These are phyloP conservation scores for Botrytis sinoallii DNA, from an alignment of 2,329 filamentous ascomycete genomes.

Conservation along the genomic window DNA sequence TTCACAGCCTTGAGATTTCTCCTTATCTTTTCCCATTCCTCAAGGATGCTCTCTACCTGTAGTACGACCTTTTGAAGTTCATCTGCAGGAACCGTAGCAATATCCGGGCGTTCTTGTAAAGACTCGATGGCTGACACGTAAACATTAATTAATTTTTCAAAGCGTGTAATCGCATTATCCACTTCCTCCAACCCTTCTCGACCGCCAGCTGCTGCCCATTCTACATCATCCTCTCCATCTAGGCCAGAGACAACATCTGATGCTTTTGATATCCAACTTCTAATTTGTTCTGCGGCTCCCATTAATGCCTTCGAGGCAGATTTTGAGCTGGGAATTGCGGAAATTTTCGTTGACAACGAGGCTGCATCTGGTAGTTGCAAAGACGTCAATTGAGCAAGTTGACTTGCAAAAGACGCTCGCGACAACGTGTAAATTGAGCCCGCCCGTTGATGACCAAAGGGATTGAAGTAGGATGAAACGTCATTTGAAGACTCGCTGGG, in stretches of 20 bases:
- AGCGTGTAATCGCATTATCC: conserved; percentile 72
- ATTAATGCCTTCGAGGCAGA: conserved; percentile 80
- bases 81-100: conserved; percentile 64
- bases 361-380: conserved; percentile 84
- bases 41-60: conserved; percentile 85
- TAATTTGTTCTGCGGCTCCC: conserved; percentile 86
- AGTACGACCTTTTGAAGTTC: conserved; percentile 73
- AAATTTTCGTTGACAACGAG: conserved; percentile 77
- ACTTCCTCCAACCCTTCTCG: conserved; percentile 74
- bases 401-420: conserved; percentile 86
- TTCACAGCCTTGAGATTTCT: conserved; percentile 75
- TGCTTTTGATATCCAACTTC: conserved; percentile 90
- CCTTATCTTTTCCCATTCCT: conserved; percentile 82
- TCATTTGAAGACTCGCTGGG: conserved; percentile 35
- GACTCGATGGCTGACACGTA: conserved; percentile 94
- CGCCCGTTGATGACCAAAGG: conserved; percentile 62
- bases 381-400: conserved; percentile 87
- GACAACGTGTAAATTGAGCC: conserved; percentile 94
- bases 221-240: conserved; percentile 94
- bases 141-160: conserved; percentile 85
- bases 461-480: conserved; percentile 58
- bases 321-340: conserved; percentile 78
- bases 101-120: conserved; percentile 75
- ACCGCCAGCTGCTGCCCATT: conserved; percentile 90
- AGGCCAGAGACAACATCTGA: conserved; percentile 83